These are phyloP conservation scores for Sapria himalayana DNA, from an alignment of 345 rosid genomes.

Conservation along the genomic window DNA sequence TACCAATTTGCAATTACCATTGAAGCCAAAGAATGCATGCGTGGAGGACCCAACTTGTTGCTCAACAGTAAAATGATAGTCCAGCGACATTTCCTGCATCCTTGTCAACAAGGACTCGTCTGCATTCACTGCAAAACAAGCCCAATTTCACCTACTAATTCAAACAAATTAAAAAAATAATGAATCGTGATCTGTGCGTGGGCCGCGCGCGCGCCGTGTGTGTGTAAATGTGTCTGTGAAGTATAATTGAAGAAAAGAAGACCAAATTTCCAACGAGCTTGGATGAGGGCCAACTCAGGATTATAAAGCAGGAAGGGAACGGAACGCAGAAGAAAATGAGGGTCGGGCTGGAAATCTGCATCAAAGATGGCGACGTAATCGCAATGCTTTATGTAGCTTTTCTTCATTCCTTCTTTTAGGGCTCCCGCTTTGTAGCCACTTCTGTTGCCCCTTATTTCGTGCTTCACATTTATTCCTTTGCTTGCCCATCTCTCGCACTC, in stretches of 20 bases:
- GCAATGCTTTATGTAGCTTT: conserved; percentile 54
- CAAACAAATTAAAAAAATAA: background rate
- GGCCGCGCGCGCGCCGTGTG: no score
- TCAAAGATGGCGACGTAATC: conserved; percentile 85
- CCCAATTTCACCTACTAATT: no score
- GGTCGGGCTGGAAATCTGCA: conserved; percentile 96
- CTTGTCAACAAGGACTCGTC: conserved; percentile 96
- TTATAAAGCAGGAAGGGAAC: conserved; percentile 63
- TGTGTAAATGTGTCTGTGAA: no score
- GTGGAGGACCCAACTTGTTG: conserved; percentile 97
- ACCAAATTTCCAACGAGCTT: conserved; percentile 99
- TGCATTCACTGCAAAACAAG: conserved; percentile 51
- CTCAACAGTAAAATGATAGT: conserved; percentile 84
- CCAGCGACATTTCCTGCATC: conserved; percentile 95
- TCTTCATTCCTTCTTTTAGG: conserved; percentile 83
- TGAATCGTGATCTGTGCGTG: background rate
- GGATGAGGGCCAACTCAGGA: conserved; percentile 63
- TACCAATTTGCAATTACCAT: conserved; percentile 20
- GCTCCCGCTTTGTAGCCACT: conserved; percentile 94
- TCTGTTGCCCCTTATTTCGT: conserved; percentile 66
- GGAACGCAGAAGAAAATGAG: conserved; percentile 75
- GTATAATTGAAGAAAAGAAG: conserved; percentile 12
- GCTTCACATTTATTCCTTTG: conserved; percentile 81
- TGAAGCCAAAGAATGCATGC: conserved; percentile 87
- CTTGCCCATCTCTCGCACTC: conserved; percentile 94